Evolutionary conservation across 371 early-diverging fungal species (phyloP).

Genomic region (Zopfochytrium polystomum): DNA sequence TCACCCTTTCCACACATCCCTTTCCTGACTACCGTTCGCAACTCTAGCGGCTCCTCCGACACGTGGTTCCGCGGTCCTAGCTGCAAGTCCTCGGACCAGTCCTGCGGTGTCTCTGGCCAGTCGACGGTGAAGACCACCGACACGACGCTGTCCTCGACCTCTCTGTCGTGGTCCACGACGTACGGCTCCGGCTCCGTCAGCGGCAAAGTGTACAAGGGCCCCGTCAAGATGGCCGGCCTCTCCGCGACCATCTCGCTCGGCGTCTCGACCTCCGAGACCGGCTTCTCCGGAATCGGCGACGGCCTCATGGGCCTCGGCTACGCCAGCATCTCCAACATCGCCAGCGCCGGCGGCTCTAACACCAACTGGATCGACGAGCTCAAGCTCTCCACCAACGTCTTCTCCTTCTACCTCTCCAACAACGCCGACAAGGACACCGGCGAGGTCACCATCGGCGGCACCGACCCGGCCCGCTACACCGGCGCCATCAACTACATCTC

Average conservation of each 20-base stretch:
- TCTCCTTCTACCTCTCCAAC: too few relatives aligned
- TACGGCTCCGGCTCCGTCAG: constrained; percentile 27
- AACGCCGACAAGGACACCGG: too few relatives aligned
- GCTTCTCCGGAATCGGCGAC: constrained; percentile 16
- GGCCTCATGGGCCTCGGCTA: constrained; percentile 30
- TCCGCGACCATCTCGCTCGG: constrained; percentile 21
- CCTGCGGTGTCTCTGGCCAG: too few relatives aligned
- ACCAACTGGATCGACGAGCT: too few relatives aligned
- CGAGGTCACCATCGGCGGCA: too few relatives aligned
- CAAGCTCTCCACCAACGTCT: constrained; percentile 20
- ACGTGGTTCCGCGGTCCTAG: too few relatives aligned
- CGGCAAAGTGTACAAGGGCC: too few relatives aligned
- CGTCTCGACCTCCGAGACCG: constrained; percentile 23
- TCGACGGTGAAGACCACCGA: constrained; percentile 7
- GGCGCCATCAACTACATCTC: too few relatives aligned
- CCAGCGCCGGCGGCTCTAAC: constrained; percentile 17
- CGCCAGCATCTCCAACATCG: constrained; percentile 27
- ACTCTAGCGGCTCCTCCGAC: constrained; percentile 17
- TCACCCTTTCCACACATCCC: too few relatives aligned
- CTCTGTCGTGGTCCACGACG: background rate
- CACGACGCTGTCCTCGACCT: constrained; percentile 2
- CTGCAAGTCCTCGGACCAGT: constrained; percentile 20
- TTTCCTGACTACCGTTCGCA: too few relatives aligned
- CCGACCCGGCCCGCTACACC: too few relatives aligned
- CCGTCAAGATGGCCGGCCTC: constrained; percentile 23